Evolutionary conservation across 768 basidiomycete species (phyloP).

Genomic region (Galerina marginata): DNA sequence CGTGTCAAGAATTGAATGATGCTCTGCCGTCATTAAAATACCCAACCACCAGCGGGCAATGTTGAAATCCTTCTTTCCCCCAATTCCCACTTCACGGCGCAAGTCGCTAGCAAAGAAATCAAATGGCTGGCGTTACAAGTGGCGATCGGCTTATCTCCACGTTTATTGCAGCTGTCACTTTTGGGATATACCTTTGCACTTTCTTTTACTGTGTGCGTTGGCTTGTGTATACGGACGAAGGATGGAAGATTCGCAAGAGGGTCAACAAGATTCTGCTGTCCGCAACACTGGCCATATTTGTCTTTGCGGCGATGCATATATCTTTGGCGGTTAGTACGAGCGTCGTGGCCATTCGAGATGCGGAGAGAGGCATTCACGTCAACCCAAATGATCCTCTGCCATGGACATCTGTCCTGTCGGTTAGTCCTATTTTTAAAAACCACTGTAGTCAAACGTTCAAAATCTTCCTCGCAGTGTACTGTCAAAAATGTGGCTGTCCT

Average conservation of each 20-base stretch:
- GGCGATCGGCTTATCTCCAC: conserved; percentile 10
- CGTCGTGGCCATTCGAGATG: neutral
- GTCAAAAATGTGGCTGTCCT: conserved; percentile 10
- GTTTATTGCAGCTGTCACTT: conserved; percentile 11
- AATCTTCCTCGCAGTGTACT: conserved; percentile 2
- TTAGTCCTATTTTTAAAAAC: neutral
- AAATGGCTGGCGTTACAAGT: neutral
- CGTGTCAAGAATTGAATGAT: too few species aligned
- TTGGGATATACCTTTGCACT: conserved; percentile 16
- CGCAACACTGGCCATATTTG: conserved; percentile 5
- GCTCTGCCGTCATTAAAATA: too few species aligned
- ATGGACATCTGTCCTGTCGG: conserved; percentile 13
- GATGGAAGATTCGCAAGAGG: conserved; percentile 10
- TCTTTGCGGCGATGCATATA: conserved; percentile 5
- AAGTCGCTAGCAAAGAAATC: too few species aligned
- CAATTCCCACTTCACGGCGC: too few species aligned
- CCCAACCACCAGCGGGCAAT: too few species aligned
- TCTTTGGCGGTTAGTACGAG: conserved; percentile 5
- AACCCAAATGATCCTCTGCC: neutral
- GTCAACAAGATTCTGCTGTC: conserved; percentile 5
- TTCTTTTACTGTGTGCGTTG: conserved; percentile 11
- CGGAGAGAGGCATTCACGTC: neutral
- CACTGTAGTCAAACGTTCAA: too few species aligned
- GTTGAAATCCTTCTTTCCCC: too few species aligned
- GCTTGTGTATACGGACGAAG: conserved; percentile 14